Percentiles rank a stretch among this genome's conserved stretches.
phyloP scores from a whole-genome alignment of 1,139 yeast genomes.

The Eremothecium cymbalariae region DNA sequence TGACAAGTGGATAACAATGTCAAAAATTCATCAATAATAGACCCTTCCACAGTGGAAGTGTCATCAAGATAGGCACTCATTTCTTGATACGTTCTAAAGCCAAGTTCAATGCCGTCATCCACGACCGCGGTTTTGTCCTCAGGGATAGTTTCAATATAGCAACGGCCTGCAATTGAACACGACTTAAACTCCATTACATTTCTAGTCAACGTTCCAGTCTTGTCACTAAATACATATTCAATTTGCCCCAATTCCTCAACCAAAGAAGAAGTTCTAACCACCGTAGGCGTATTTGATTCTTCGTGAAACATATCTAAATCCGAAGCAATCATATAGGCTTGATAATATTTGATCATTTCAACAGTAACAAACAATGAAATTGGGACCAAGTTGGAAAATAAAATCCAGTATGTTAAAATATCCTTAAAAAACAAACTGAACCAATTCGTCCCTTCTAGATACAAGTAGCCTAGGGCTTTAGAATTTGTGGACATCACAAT shows the following conservation, averaged over 20 bases:
- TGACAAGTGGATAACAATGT: constrained; percentile 88
- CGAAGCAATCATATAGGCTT: constrained; percentile 86
- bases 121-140: constrained; percentile 74
- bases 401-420: constrained; percentile 87
- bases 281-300: constrained; percentile 85
- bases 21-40: constrained; percentile 71
- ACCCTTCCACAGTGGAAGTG: constrained; percentile 43
- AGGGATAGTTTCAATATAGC: constrained; percentile 83
- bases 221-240: constrained; percentile 90
- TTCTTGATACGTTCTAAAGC: constrained; percentile 66
- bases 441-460: constrained; percentile 60
- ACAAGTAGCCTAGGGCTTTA: constrained; percentile 51
- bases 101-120: constrained; percentile 73
- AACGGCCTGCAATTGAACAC: constrained; percentile 88
- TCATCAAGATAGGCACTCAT: constrained; percentile 45
- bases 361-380: constrained; percentile 92
- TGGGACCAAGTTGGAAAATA: constrained; percentile 92
- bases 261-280: constrained; percentile 86
- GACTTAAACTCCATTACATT: constrained; percentile 94
- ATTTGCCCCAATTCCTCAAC: constrained; percentile 97
- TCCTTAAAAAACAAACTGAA: constrained; percentile 74
- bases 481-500: constrained; percentile 55
- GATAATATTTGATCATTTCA: constrained; percentile 90
- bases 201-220: constrained; percentile 91
- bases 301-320: constrained; percentile 90